Evolutionary conservation across 129 eudicot genomes (phyloP).

Genomic region (Silybum marianum): DNA sequence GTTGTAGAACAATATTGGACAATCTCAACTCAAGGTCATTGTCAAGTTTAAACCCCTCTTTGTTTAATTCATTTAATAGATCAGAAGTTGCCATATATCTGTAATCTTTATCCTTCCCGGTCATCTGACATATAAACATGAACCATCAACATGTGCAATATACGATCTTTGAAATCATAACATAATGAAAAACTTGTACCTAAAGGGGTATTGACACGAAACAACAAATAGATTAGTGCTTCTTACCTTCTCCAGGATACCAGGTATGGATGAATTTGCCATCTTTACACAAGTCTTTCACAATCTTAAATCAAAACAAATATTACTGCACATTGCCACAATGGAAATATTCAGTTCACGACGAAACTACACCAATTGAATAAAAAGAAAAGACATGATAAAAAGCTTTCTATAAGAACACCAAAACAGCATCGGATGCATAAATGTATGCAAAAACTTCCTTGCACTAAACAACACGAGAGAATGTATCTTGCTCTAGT

Average conservation of each 20-base stretch:
- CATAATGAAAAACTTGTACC: background rate
- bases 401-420: background rate
- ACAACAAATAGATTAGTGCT: background rate
- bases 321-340: background rate
- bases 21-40: slow-evolving; percentile 77
- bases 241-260: slow-evolving; percentile 92
- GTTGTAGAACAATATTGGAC: slow-evolving; percentile 82
- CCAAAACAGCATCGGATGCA: background rate
- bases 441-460: slow-evolving; percentile 1
- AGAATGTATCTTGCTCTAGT: background rate
- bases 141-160: slow-evolving; percentile 8
- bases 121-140: slow-evolving; percentile 63
- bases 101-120: slow-evolving; percentile 96
- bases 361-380: background rate
- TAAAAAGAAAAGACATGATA: background rate
- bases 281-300: slow-evolving; percentile 36
- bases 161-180: slow-evolving; percentile 7
- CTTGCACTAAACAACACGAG: background rate
- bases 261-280: slow-evolving; percentile 78
- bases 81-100: slow-evolving; percentile 99
- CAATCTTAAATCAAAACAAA: slow-evolving; percentile 7
- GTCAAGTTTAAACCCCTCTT: slow-evolving; percentile 85
- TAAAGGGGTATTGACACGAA: background rate
- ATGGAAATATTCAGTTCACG: background rate
- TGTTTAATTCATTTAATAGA: slow-evolving; percentile 84